Conservation (phyloP, 148 eudicot species). For the Persicaria tinctoria region DNA sequence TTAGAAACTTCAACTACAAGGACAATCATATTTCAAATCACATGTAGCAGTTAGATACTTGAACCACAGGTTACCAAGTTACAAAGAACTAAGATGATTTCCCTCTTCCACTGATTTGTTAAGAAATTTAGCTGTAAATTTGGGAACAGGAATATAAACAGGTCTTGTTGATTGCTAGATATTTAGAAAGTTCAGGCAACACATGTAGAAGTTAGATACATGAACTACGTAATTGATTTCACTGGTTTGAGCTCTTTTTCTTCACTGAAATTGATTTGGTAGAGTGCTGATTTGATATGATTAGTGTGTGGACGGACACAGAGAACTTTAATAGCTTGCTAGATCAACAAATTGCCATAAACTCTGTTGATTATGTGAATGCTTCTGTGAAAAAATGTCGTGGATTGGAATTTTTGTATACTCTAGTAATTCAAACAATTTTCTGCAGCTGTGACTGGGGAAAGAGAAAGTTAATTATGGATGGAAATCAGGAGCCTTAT, state of each 20-base stretch:
- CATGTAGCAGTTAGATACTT: not conserved
- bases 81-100: not conserved
- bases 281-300: not conserved
- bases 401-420: not conserved
- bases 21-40: not conserved
- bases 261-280: constrained; percentile 1
- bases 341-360: not conserved
- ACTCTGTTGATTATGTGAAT: not conserved
- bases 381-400: not conserved
- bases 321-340: not conserved
- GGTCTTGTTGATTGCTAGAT: not conserved
- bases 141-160: too few species aligned
- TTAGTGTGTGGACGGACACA: not conserved
- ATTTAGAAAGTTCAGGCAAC: not conserved
- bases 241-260: not conserved
- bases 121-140: not conserved
- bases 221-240: not conserved
- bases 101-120: not conserved
- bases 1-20: not conserved
- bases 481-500: constrained; percentile 16
- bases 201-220: not conserved
- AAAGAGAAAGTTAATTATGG: constrained; percentile 47
- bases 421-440: not conserved
- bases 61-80: not conserved
- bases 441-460: constrained; percentile 74